Percentiles rank a stretch among this genome's conserved stretches.
These are phyloP conservation scores for Acanthamoeba castellanii DNA, from an alignment of 208 protist species.

Conservation along the genomic window DNA sequence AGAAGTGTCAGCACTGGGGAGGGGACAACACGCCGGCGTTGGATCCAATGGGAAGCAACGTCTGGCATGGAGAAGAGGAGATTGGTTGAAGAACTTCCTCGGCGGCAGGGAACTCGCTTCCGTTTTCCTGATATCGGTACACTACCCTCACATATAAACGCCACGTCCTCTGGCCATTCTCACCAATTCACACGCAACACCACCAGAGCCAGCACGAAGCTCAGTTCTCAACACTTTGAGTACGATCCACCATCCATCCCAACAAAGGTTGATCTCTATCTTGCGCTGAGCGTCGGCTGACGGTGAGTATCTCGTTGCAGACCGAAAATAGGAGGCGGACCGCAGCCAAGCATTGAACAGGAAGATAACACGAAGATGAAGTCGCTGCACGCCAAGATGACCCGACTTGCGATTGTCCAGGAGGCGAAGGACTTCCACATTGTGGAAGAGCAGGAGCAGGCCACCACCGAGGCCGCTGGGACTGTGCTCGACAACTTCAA, in stretches of 20 bases:
- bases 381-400: not conserved
- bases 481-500: constrained; percentile 10
- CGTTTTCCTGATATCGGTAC: not conserved
- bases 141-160: not conserved
- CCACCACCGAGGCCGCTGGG: not conserved
- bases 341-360: not conserved
- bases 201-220: not conserved
- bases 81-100: not conserved
- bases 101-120: not conserved
- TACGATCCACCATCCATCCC: not conserved
- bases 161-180: not conserved
- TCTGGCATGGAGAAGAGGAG: not conserved
- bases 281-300: no score
- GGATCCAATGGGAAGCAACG: no score
- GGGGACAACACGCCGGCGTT: no score
- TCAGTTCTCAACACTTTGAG: not conserved
- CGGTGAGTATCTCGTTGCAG: not conserved
- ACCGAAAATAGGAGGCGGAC: not conserved
- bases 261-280: no score
- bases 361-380: not conserved
- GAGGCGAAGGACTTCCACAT: not conserved
- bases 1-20: no score
- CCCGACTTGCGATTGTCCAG: not conserved
- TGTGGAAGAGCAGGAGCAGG: not conserved
- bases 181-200: not conserved